Evolutionary conservation across 2,329 filamentous ascomycete species (phyloP), one percentile per base, ranked within the genome.

Genomic region (Tricladium varicosporioides): DNA sequence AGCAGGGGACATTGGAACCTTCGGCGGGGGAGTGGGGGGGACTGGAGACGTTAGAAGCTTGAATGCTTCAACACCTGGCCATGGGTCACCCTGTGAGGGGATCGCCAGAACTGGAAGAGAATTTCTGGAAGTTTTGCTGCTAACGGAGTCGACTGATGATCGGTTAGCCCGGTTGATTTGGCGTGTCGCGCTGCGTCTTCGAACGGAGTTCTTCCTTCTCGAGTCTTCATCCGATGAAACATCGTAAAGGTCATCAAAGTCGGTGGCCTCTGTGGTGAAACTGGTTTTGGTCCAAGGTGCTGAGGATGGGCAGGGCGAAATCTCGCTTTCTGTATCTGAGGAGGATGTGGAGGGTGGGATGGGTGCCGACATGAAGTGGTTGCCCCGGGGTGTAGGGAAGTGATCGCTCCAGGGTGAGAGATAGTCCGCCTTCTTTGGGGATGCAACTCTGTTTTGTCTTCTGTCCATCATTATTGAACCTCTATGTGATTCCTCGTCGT

Each of bases 171-270:
- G 61, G 53, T 52, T 69, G 67, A 13, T 68, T 70, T 71, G 62
- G 19, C 69, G 66, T 27, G 70, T 18, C 40, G 62, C 66, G 18
- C 53, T 59, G 32, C 60, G 62, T 32, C 64, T 59, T 8, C 56
- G 56, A 48, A 61, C 15, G 59, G 68, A 79, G 76, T 47, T 65
- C 78, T 76, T 68, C 74, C 79, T 68, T 71, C 71, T 65, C 64
- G 67, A 80, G 65, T 96, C 91, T 54, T 91, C 85, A 63, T 95
- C 91, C 14, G 90, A 70, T 50, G 69, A 92, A 44, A 91, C 81
- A 72, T 94, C 89, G 72, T 96, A 96, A 49, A 96, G 76, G 66
- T 95, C 91, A 72, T 96, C 90, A 66, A 93, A 93, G 62, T 91
- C 87, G 64, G 83, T 89, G 61, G 80, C 80, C 65, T 84, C 83